Base-by-base conservation (phyloP, 805 yeast species). In the Ogataea sp. region DNA sequence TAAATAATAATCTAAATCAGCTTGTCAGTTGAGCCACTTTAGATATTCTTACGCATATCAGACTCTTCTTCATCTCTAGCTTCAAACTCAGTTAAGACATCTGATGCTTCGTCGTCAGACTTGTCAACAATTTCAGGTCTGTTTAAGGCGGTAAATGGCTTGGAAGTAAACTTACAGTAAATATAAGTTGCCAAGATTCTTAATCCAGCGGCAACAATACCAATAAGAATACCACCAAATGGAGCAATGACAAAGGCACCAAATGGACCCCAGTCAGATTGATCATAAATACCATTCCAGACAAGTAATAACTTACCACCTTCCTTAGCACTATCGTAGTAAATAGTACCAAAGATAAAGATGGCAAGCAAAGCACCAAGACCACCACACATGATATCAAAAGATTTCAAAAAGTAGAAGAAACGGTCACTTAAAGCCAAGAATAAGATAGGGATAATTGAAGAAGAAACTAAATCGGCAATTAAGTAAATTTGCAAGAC, bases 241-340 rank as follows among this genome's bases (percentile, higher is more conserved):
- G 96, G 96, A 1, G 96, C 93, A 45, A 81, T 83, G 6, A 84
- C 90, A 61, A 89, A 89, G 2, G 96, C 96, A 20, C 95, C 97
- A 64, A 89, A 89, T 0, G 95, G 80, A 51, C 94, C 85, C 96
- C 96, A 89, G 55, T 89, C 96, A 37, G 71, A 73, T 6, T 73
- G 65, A 44, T 71, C 65, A 53, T 89, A 89, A 21, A 89, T 64
- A 33, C 97, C 96, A 51, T 83, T 78, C 77, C 80, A 75, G 39
- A 89, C 68, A 42, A 89, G 64, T 38, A 89, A 62, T 38, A 89
- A 68, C 44, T 70, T 70, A 15, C 83, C 96, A 50, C 96, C 97
- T 43, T 79, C 84, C 39, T 62, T 59, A 9, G 95, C 90, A 52
- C 65, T 62, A 27, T 68, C 74, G 55, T 81, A 88, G 64, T 87